A percentile compares a stretch with the other conserved stretches of the same genome.
Evolutionary conservation across 768 basidiomycete genomes (phyloP).

Genomic region (Lactifluus subvellereus): DNA sequence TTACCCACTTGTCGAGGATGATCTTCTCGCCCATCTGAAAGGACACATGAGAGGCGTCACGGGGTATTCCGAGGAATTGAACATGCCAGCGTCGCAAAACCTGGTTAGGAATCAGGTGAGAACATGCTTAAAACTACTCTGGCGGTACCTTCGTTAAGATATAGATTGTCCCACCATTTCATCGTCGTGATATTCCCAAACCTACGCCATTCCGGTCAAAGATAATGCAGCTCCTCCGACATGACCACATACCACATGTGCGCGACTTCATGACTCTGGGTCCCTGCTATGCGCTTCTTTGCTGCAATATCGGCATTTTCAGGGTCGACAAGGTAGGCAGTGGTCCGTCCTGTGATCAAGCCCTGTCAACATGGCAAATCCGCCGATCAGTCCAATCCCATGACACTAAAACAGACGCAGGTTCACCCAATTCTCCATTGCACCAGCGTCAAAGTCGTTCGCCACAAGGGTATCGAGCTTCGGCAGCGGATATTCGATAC

Average conservation of each 20-base stretch:
- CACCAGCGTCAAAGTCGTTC: constrained; percentile 83
- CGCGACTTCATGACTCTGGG: constrained; percentile 82
- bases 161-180: constrained; percentile 88
- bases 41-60: constrained; percentile 13
- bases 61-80: constrained; percentile 19
- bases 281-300: constrained; percentile 69
- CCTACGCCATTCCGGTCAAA: constrained; percentile 35
- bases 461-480: constrained; percentile 93
- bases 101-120: constrained; percentile 48
- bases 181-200: constrained; percentile 93
- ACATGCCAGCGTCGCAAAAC: constrained; percentile 71
- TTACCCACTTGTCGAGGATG: constrained; percentile 8
- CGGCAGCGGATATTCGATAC: constrained; percentile 87
- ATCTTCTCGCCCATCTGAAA: constrained; percentile 48
- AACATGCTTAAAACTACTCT: not conserved
- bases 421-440: constrained; percentile 86
- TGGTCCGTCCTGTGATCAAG: constrained; percentile 84
- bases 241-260: constrained; percentile 59
- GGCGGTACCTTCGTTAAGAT: constrained; percentile 78
- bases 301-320: constrained; percentile 62
- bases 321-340: constrained; percentile 74
- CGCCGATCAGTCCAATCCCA: not conserved
- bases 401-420: not conserved
- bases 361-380: constrained; percentile 37
- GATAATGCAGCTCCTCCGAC: not conserved